A percentile compares a stretch with the other conserved stretches of the same genome.
Evolutionary conservation across 495 filamentous ascomycete genomes (phyloP).

Genomic region (Neurospora tetrasperma): DNA sequence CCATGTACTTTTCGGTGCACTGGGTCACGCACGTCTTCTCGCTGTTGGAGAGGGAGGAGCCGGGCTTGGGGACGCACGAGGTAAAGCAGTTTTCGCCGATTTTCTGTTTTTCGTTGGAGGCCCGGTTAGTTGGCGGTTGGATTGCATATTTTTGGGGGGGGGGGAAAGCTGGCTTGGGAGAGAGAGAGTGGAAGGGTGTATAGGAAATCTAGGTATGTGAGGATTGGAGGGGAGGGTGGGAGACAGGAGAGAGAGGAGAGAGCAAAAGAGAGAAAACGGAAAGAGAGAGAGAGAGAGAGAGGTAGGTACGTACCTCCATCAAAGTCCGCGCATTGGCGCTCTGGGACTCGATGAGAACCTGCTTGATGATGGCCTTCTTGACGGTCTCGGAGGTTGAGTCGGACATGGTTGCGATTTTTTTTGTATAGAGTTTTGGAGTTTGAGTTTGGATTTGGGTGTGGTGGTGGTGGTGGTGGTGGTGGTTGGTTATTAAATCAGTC

Average conservation of each 20-base stretch:
- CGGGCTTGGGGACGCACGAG: constrained; percentile 79
- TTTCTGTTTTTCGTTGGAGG: constrained; percentile 47
- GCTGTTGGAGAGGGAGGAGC: constrained; percentile 63
- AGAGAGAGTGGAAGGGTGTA: too few relatives aligned
- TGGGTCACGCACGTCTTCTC: constrained; percentile 63
- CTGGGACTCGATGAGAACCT: constrained; percentile 64
- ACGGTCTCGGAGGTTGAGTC: constrained; percentile 21
- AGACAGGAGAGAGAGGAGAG: too few relatives aligned
- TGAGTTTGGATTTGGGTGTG: background rate
- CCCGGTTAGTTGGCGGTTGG: too few relatives aligned
- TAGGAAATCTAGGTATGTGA: too few relatives aligned
- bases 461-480: too few relatives aligned
- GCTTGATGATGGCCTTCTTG: constrained; percentile 61
- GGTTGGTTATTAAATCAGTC: background rate
- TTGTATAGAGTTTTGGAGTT: too few relatives aligned
- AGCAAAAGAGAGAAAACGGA: too few relatives aligned
- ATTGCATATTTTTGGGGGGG: too few relatives aligned
- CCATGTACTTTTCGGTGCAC: constrained; percentile 98
- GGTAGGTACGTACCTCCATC: constrained; percentile 49
- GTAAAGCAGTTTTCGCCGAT: constrained; percentile 96
- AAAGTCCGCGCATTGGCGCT: constrained; percentile 63
- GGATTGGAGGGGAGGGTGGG: too few relatives aligned
- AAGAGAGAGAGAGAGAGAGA: too few relatives aligned
- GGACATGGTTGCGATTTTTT: constrained; percentile 20
- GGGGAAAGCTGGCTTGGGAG: too few relatives aligned